phyloP scores from a whole-genome alignment of 2,329 filamentous ascomycete genomes.

The Neofusicoccum parvum region DNA sequence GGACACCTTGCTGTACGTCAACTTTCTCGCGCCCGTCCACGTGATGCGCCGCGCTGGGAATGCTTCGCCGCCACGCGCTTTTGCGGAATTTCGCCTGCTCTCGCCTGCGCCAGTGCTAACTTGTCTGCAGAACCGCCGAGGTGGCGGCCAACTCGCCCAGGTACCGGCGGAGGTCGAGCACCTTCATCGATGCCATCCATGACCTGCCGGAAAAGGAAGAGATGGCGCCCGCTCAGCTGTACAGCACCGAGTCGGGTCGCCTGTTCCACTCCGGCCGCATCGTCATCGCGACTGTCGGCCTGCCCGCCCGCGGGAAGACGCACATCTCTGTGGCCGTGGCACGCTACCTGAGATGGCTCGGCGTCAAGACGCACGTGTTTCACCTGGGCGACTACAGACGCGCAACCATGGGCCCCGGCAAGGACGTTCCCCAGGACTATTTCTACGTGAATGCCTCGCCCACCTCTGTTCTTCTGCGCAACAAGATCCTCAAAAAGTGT shows the following conservation, averaged over 20 bases:
- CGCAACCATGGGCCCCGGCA: constrained; percentile 81
- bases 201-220: constrained; percentile 81
- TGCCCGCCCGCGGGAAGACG: constrained; percentile 95
- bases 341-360: constrained; percentile 93
- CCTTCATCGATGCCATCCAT: constrained; percentile 96
- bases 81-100: neutral
- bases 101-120: neutral
- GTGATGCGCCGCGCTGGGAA: constrained; percentile 6
- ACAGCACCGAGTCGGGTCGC: constrained; percentile 95
- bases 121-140: constrained; percentile 71
- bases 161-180: constrained; percentile 90
- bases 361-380: constrained; percentile 97
- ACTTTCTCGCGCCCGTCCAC: neutral
- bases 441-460: constrained; percentile 96
- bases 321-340: constrained; percentile 96
- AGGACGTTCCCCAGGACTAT: constrained; percentile 91
- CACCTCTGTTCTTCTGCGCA: constrained; percentile 85
- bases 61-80: neutral
- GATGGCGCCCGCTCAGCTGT: constrained; percentile 92
- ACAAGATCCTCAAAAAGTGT: constrained; percentile 97
- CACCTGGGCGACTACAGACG: constrained; percentile 95
- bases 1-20: constrained; percentile 65
- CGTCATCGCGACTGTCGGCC: constrained; percentile 93
- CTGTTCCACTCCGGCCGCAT: constrained; percentile 97
- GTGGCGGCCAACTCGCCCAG: constrained; percentile 87